Conservation (phyloP, 805 yeast species). For the Pichia ethanolica region DNA sequence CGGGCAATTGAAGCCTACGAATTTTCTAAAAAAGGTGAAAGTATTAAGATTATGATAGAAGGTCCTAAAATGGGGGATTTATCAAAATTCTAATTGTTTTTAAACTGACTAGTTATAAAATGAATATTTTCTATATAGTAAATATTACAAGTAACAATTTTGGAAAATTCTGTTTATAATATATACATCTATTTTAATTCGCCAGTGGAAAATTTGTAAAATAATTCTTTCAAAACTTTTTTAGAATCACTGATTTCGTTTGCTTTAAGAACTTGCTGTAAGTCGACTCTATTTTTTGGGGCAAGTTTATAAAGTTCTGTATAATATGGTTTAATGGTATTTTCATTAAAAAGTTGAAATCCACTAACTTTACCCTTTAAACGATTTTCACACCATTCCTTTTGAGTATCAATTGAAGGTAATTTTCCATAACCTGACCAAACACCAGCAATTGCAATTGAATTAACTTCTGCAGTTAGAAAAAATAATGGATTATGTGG, state of each 20-base stretch:
- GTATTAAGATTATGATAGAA: conserved; percentile 72
- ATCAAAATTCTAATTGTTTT: too few species aligned
- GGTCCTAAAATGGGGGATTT: conserved; percentile 46
- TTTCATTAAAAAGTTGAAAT: conserved; percentile 14
- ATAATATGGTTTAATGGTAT: conserved; percentile 9
- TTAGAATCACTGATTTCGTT: not conserved
- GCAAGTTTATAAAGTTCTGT: conserved; percentile 6
- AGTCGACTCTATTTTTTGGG: conserved; percentile 11
- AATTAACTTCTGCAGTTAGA: conserved; percentile 41
- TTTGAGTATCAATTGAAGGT: conserved; percentile 28
- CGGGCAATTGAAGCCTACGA: conserved; percentile 72
- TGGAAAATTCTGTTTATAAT: too few species aligned
- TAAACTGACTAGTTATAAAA: too few species aligned
- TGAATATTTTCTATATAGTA: too few species aligned
- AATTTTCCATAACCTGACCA: conserved; percentile 37
- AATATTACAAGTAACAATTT: too few species aligned
- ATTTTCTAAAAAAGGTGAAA: conserved; percentile 55
- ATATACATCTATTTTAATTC: not conserved
- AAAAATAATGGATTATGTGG: conserved; percentile 38
- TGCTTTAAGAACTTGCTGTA: not conserved
- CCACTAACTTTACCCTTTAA: conserved; percentile 11
- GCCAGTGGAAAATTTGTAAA: conserved; percentile 10
- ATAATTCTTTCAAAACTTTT: conserved; percentile 6
- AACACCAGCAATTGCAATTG: conserved; percentile 48
- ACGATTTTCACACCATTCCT: not conserved